Conservation (phyloP, 176 grass and related monocot species). For the Avena sativa region DNA sequence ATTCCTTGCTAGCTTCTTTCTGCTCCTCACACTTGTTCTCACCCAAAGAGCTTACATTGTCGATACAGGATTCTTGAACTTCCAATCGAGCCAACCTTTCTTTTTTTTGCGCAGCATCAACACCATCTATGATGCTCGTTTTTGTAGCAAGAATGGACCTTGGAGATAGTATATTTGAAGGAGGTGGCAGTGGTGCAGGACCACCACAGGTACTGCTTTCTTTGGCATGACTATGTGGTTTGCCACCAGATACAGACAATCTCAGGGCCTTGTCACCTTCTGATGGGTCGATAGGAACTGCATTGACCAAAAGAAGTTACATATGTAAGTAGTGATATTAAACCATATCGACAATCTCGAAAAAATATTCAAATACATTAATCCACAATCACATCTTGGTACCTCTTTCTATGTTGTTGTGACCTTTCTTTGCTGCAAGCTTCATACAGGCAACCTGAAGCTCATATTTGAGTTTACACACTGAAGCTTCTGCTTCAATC, state of each 20-base stretch:
- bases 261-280: slow-evolving; percentile 21
- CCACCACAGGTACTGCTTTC: slow-evolving; percentile 14
- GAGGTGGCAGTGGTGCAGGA: background rate
- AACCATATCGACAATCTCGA: slow-evolving; percentile 16
- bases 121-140: slow-evolving; percentile 32
- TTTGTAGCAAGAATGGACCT: slow-evolving; percentile 8
- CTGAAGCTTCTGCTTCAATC: slow-evolving; percentile 80
- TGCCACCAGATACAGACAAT: slow-evolving; percentile 14
- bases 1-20: slow-evolving; percentile 43
- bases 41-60: slow-evolving; percentile 28
- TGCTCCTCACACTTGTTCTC: slow-evolving; percentile 17
- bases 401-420: slow-evolving; percentile 41
- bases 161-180: slow-evolving; percentile 9
- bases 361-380: slow-evolving; percentile 34
- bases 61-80: slow-evolving; percentile 5
- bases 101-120: slow-evolving; percentile 24
- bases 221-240: slow-evolving; percentile 43
- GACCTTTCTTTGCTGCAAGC: slow-evolving; percentile 40
- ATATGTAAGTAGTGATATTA: background rate
- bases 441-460: slow-evolving; percentile 61
- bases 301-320: slow-evolving; percentile 30
- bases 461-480: slow-evolving; percentile 82
- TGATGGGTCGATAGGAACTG: slow-evolving; percentile 21
- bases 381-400: slow-evolving; percentile 23
- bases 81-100: slow-evolving; percentile 26